Percentiles rank a stretch among this genome's conserved stretches.
These are phyloP conservation scores for Copromyces sp. DNA, from an alignment of 495 filamentous ascomycete genomes.

Conservation along the genomic window DNA sequence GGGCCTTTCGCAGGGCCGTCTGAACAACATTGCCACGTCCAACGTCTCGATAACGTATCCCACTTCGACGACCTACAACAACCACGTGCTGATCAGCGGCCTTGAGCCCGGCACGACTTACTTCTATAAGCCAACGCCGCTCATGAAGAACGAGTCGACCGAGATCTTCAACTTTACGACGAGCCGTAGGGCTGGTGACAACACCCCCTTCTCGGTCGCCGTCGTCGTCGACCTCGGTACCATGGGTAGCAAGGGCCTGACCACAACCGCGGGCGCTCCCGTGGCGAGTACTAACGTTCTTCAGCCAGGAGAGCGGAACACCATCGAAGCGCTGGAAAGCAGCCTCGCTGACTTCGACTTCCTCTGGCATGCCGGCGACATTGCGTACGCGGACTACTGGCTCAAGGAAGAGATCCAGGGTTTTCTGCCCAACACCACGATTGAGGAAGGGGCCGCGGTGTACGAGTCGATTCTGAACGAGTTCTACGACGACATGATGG, in stretches of 20 bases:
- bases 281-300: conserved; percentile 14
- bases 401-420: conserved; percentile 30
- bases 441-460: conserved; percentile 10
- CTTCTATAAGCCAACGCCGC: conserved; percentile 30
- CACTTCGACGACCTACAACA: conserved; percentile 43
- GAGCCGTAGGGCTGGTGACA: conserved; percentile 26
- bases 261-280: conserved; percentile 15
- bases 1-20: conserved; percentile 19
- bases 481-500: conserved; percentile 42
- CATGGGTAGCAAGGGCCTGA: conserved; percentile 25
- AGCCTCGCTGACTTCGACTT: conserved; percentile 21
- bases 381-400: conserved; percentile 46
- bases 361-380: conserved; percentile 30
- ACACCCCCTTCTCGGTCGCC: conserved; percentile 35
- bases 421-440: conserved; percentile 20
- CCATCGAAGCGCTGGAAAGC: conserved; percentile 24
- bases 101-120: conserved; percentile 40
- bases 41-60: conserved; percentile 35
- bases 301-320: conserved; percentile 24
- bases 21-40: conserved; percentile 25
- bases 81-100: conserved; percentile 32
- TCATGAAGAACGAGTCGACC: conserved; percentile 1
- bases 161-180: conserved; percentile 17
- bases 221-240: conserved; percentile 46
- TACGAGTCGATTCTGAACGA: conserved; percentile 46